phyloP scores from a whole-genome alignment of 2,329 filamentous ascomycete species.

The Endothia cerciana region DNA sequence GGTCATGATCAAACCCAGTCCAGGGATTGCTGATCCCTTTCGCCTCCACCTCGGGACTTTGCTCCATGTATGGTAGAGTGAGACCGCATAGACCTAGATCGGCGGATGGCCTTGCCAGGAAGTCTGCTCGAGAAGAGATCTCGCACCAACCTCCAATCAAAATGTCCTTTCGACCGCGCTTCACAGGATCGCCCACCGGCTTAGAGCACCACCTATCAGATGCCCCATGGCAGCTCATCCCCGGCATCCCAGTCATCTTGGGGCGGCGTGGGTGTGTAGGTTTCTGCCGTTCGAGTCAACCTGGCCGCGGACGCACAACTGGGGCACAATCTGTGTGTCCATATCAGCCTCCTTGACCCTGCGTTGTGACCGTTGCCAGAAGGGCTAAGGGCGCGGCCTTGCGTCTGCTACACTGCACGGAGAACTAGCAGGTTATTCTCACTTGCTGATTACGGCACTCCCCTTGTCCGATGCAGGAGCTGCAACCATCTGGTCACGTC shows the following conservation, averaged over 20 bases:
- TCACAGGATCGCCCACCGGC: not conserved
- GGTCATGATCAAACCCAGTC: constrained; percentile 3
- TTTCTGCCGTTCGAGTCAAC: not conserved
- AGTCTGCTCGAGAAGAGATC: not conserved
- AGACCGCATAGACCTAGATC: constrained; percentile 9
- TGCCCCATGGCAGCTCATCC: not conserved
- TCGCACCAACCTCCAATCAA: not conserved
- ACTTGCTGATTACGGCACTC: not conserved
- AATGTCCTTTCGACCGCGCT: not conserved
- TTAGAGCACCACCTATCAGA: not conserved
- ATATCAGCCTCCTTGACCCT: constrained; percentile 13
- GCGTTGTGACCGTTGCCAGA: constrained; percentile 6
- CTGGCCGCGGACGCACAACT: not conserved
- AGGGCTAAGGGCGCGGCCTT: constrained; percentile 8
- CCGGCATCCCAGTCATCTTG: not conserved
- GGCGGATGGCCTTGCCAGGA: not conserved
- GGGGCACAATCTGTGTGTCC: not conserved
- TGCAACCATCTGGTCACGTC: constrained; percentile 5
- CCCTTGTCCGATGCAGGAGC: constrained; percentile 13
- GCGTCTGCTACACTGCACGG: constrained; percentile 5
- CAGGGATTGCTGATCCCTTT: constrained; percentile 4
- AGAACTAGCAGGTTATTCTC: not conserved
- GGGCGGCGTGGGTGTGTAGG: constrained; percentile 10
- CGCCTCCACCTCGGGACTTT: not conserved
- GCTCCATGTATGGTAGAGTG: not conserved